Conservation (phyloP, 176 grass and related monocot species). For the Avena eriantha region DNA sequence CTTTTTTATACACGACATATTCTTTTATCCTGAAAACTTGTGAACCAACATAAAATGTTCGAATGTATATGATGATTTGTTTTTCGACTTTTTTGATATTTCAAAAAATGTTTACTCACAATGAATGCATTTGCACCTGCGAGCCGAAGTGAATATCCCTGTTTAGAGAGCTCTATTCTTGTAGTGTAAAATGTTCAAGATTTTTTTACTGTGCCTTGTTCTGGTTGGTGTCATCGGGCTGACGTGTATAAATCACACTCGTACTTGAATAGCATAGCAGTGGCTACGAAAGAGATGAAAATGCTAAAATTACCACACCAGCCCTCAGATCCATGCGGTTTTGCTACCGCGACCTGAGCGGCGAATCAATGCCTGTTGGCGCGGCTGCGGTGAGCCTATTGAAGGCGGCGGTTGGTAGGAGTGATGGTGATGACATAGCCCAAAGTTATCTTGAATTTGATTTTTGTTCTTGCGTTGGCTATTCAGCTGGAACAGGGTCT, state of each 20-base stretch:
- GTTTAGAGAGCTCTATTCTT: background rate
- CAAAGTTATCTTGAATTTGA: background rate
- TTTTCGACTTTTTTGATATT: no score
- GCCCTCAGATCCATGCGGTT: background rate
- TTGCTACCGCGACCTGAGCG: background rate
- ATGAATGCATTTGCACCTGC: no score
- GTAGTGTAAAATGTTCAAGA: background rate
- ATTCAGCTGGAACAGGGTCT: background rate
- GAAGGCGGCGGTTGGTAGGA: background rate
- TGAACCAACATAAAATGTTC: no score
- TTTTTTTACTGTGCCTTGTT: background rate
- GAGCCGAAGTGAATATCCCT: no score
- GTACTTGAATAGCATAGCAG: background rate
- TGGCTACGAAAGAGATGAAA: background rate
- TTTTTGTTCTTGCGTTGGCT: background rate
- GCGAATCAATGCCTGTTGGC: slow-evolving; percentile 22
- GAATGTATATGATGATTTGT: no score
- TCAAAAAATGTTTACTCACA: no score
- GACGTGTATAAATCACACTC: background rate
- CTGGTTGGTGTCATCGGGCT: background rate
- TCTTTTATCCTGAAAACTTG: no score
- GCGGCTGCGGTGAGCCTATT: background rate
- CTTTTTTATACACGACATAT: no score
- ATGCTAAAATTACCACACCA: background rate
- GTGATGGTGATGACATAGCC: background rate